phyloP scores from a whole-genome alignment of 2,329 filamentous ascomycete genomes.

The Ciborinia camelliae region DNA sequence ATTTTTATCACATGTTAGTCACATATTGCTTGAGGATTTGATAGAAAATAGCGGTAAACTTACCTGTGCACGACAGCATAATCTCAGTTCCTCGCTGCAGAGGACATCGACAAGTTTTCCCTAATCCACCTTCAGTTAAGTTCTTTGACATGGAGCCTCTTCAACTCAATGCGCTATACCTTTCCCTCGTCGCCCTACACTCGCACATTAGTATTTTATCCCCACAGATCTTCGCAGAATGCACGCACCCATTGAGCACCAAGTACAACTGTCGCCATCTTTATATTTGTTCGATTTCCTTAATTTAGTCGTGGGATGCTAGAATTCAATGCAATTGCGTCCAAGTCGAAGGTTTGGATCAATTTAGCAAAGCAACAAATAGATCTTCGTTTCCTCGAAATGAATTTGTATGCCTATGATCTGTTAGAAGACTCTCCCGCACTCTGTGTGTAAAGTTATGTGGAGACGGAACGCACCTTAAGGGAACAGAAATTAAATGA shows the following conservation, averaged over 20 bases:
- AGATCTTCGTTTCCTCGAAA: background rate
- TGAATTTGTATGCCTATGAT: constrained; percentile 10
- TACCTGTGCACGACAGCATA: constrained; percentile 20
- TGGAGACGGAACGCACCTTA: constrained; percentile 21
- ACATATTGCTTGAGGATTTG: constrained; percentile 11
- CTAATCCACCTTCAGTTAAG: constrained; percentile 39
- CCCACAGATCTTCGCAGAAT: constrained; percentile 11
- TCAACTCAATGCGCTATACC: constrained; percentile 8
- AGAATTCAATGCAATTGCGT: background rate
- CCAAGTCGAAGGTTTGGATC: background rate
- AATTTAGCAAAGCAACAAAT: constrained; percentile 6
- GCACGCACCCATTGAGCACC: constrained; percentile 56
- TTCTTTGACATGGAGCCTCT: background rate
- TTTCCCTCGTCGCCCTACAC: constrained; percentile 20
- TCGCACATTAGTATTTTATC: constrained; percentile 7
- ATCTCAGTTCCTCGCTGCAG: constrained; percentile 13
- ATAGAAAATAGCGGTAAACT: constrained; percentile 3
- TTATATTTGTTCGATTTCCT: background rate
- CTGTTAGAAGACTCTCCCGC: constrained; percentile 17
- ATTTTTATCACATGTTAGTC: background rate
- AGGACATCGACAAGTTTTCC: constrained; percentile 56
- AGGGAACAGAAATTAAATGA: constrained; percentile 19
- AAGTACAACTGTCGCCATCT: constrained; percentile 49
- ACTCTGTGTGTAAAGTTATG: constrained; percentile 16
- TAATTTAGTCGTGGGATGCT: constrained; percentile 25